These are phyloP conservation scores for Laguncularia racemosa DNA, from an alignment of 345 rosid genomes.

Conservation along the genomic window DNA sequence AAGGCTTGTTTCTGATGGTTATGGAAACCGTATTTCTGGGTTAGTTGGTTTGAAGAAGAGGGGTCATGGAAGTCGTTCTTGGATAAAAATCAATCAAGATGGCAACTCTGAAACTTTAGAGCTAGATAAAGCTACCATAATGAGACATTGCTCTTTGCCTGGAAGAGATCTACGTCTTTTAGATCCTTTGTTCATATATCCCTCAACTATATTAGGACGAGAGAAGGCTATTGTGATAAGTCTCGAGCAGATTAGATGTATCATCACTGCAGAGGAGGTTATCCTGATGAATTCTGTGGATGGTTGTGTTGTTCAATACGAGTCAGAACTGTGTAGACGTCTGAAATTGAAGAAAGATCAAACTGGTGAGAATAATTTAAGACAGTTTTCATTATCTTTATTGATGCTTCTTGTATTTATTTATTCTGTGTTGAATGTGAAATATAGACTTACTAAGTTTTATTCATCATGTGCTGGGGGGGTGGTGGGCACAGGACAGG, in stretches of 20 bases:
- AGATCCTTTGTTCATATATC: constrained; percentile 94
- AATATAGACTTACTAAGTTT: no score
- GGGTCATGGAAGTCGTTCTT: constrained; percentile 83
- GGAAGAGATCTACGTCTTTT: constrained; percentile 85
- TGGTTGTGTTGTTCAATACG: constrained; percentile 62
- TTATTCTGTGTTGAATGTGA: no score
- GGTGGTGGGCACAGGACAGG: no score
- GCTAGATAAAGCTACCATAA: constrained; percentile 80
- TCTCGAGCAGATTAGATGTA: constrained; percentile 90
- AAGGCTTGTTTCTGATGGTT: constrained; percentile 33
- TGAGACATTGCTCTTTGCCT: constrained; percentile 93
- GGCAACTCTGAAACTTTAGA: constrained; percentile 59
- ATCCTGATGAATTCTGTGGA: constrained; percentile 87
- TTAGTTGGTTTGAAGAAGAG: constrained; percentile 65
- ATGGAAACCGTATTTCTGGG: constrained; percentile 32
- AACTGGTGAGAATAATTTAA: constrained; percentile 26
- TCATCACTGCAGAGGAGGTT: constrained; percentile 92
- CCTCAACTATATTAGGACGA: constrained; percentile 80
- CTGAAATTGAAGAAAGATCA: constrained; percentile 60
- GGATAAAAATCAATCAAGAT: constrained; percentile 75
- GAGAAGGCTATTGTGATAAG: constrained; percentile 92
- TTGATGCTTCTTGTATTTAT: no score
- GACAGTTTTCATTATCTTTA: no score
- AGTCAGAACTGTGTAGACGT: constrained; percentile 75
- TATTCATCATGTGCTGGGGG: no score